Conservation (phyloP, 345 rosid genomes). For the Hibiscus trionum region DNA sequence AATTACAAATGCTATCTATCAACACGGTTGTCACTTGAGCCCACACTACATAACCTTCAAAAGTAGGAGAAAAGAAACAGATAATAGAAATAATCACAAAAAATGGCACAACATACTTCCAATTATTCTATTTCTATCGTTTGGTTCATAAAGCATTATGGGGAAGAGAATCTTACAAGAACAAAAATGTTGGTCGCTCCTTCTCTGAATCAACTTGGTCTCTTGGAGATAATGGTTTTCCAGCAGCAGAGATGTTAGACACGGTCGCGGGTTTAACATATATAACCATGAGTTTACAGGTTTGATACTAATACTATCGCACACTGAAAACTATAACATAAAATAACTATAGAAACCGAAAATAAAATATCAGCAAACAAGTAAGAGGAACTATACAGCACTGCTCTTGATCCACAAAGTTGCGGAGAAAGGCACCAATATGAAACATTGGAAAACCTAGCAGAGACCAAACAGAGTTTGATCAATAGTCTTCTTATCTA, state of each 20-base stretch:
- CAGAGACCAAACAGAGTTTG: not conserved
- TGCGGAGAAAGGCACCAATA: not conserved
- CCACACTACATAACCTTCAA: not conserved
- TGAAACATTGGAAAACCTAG: not conserved
- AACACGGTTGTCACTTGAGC: no score
- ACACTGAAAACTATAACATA: not conserved
- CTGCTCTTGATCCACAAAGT: not conserved
- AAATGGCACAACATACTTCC: not conserved
- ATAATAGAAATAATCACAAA: not conserved
- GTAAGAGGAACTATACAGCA: not conserved
- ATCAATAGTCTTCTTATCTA: constrained; percentile 10
- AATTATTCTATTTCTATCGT: not conserved
- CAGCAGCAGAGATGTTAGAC: not conserved
- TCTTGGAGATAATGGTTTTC: not conserved
- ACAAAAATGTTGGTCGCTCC: not conserved
- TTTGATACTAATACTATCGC: not conserved
- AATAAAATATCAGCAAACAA: not conserved
- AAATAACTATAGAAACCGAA: not conserved
- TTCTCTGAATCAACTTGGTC: not conserved
- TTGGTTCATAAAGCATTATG: not conserved
- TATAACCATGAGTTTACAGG: not conserved
- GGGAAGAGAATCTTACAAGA: not conserved
- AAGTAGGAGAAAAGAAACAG: not conserved
- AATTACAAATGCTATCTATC: no score
- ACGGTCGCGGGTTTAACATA: not conserved